Percentiles rank a stretch among this genome's conserved stretches.
Evolutionary conservation across 768 basidiomycete species (phyloP).

Genomic region (Podaxis sp.): DNA sequence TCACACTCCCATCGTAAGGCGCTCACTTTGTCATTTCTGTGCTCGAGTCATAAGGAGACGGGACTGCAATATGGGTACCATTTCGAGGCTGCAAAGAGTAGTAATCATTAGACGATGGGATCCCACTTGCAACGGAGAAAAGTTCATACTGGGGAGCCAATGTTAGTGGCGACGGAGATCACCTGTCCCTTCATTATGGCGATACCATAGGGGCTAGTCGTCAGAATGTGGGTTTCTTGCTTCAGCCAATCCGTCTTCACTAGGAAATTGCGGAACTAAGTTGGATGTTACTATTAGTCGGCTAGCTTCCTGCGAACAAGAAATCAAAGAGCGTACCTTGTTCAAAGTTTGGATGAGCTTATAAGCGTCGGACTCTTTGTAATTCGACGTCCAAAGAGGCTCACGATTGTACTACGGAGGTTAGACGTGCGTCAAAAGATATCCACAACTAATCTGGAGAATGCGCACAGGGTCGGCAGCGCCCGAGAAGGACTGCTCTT

Average conservation of each 20-base stretch:
- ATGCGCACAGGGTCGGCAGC: constrained; percentile 58
- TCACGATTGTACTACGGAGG: constrained; percentile 63
- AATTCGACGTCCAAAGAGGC: constrained; percentile 69
- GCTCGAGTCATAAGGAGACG: constrained; percentile 48
- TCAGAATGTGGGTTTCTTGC: constrained; percentile 50
- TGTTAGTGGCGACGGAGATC: constrained; percentile 63
- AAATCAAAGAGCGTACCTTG: constrained; percentile 32
- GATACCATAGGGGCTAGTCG: constrained; percentile 48
- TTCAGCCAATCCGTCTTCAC: constrained; percentile 57
- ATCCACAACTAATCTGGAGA: neutral
- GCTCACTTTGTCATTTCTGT: constrained; percentile 58
- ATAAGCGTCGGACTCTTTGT: constrained; percentile 56
- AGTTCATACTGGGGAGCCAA: constrained; percentile 61
- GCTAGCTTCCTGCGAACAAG: neutral
- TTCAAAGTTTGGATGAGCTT: constrained; percentile 62
- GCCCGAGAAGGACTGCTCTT: constrained; percentile 72
- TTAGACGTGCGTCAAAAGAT: constrained; percentile 2
- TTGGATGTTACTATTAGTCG: constrained; percentile 1
- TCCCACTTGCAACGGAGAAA: constrained; percentile 17
- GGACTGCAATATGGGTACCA: constrained; percentile 51
- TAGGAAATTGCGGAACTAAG: constrained; percentile 65
- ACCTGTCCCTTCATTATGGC: constrained; percentile 65
- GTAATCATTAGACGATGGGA: neutral
- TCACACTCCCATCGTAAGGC: neutral
- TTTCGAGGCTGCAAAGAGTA: constrained; percentile 48